phyloP scores from a whole-genome alignment of 2,329 filamentous ascomycete species.

The Clonostachys solani region DNA sequence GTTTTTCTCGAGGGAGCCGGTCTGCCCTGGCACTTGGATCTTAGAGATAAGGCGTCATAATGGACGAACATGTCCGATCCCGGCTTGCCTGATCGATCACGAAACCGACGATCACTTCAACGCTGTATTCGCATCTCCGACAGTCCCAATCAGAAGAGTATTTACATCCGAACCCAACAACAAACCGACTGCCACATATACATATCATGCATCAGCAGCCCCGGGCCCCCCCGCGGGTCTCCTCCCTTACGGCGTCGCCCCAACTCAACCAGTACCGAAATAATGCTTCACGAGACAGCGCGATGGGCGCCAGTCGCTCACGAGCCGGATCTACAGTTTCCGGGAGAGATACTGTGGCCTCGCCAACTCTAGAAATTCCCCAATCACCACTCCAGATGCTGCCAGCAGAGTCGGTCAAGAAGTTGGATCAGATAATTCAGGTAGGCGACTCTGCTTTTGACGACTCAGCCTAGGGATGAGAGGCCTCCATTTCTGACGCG shows the following conservation, averaged over 20 bases:
- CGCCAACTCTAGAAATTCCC: constrained; percentile 42
- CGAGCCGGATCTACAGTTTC: constrained; percentile 37
- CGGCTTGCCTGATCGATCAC: constrained; percentile 16
- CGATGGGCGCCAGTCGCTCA: constrained; percentile 23
- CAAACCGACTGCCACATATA: background rate
- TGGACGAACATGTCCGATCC: constrained; percentile 26
- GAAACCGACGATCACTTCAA: background rate
- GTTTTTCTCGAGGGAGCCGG: too few relatives aligned
- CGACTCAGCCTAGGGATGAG: background rate
- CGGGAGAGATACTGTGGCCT: constrained; percentile 33
- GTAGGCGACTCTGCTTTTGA: constrained; percentile 36
- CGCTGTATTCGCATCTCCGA: background rate
- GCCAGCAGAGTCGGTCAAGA: constrained; percentile 65
- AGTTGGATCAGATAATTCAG: constrained; percentile 91
- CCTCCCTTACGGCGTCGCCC: constrained; percentile 69
- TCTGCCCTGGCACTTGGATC: too few relatives aligned
- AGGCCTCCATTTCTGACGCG: too few relatives aligned
- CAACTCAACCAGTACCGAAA: constrained; percentile 68
- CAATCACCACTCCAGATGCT: constrained; percentile 35
- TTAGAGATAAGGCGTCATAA: constrained; percentile 8
- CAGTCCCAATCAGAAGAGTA: background rate
- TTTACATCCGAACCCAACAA: background rate
- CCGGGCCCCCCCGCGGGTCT: constrained; percentile 66
- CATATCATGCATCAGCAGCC: constrained; percentile 82
- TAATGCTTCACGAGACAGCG: constrained; percentile 68